Conservation (phyloP, 1,284 basidiomycete genomes). For the Cryptococcus jaspeensis region DNA sequence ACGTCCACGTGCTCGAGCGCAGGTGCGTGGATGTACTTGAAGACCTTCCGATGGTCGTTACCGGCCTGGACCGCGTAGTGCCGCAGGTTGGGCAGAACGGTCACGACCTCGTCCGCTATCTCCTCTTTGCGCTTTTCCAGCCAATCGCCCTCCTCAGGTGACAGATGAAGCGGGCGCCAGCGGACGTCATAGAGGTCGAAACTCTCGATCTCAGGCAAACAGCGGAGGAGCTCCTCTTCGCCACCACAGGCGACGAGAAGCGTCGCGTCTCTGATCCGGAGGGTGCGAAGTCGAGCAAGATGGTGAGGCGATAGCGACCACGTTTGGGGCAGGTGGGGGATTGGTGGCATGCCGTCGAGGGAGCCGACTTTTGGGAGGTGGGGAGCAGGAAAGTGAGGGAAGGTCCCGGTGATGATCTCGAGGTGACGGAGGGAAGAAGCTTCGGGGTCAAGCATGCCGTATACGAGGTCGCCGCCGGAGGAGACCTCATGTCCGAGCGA, state of each 20-base stretch:
- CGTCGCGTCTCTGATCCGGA: no score
- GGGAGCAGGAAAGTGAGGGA: no score
- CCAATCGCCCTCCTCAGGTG: not conserved
- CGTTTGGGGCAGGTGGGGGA: no score
- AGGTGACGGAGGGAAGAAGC: not conserved
- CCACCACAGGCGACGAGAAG: not conserved
- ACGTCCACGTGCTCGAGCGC: not conserved
- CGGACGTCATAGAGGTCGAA: constrained; percentile 2
- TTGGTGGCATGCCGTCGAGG: no score
- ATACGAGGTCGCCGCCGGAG: not conserved
- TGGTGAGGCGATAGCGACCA: no score
- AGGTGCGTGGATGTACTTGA: not conserved
- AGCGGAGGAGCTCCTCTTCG: constrained; percentile 1
- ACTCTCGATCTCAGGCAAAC: not conserved
- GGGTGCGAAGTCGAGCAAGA: no score
- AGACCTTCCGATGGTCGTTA: not conserved
- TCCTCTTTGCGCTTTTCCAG: not conserved
- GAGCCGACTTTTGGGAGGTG: no score
- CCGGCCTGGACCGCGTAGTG: no score
- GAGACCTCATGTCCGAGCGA: not conserved
- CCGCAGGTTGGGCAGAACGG: no score
- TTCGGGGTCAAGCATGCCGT: constrained; percentile 6
- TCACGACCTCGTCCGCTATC: not conserved
- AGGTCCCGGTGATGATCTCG: not conserved
- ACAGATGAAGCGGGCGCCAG: not conserved